Evolutionary conservation across 2,329 filamentous ascomycete species (phyloP).

Genomic region (Lecanosticta acicola): DNA sequence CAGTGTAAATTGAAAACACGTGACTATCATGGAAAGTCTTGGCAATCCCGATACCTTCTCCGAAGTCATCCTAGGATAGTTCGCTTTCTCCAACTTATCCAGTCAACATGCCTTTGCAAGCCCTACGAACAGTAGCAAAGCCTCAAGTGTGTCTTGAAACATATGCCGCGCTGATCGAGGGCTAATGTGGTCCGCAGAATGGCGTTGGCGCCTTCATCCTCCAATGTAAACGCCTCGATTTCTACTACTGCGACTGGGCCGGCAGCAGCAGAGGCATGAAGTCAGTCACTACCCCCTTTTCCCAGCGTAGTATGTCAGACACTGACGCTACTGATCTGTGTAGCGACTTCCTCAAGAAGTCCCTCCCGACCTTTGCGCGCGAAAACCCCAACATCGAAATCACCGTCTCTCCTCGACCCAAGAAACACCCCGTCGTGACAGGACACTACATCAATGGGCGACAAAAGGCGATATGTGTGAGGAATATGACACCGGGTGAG

Average conservation of each 20-base stretch:
- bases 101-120: constrained; percentile 43
- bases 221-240: constrained; percentile 91
- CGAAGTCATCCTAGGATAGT: not conserved
- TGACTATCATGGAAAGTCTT: not conserved
- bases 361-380: constrained; percentile 70
- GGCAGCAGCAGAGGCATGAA: constrained; percentile 95
- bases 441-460: constrained; percentile 91
- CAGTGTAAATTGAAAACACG: too few relatives aligned
- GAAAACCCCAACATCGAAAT: constrained; percentile 86
- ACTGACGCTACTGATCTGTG: constrained; percentile 1
- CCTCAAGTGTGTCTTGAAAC: constrained; percentile 46
- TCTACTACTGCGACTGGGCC: constrained; percentile 96
- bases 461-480: constrained; percentile 79
- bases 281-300: constrained; percentile 46
- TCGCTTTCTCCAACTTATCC: too few relatives aligned
- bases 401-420: constrained; percentile 81
- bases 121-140: constrained; percentile 50
- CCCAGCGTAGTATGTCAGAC: constrained; percentile 2
- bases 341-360: constrained; percentile 74
- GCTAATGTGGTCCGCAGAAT: constrained; percentile 56
- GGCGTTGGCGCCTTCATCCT: constrained; percentile 94
- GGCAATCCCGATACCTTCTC: too few relatives aligned
- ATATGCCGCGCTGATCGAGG: not conserved
- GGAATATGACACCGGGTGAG: constrained; percentile 74
- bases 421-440: constrained; percentile 80